Conservation (phyloP, 2,329 filamentous ascomycete species). For the Aspergillus sp. region DNA sequence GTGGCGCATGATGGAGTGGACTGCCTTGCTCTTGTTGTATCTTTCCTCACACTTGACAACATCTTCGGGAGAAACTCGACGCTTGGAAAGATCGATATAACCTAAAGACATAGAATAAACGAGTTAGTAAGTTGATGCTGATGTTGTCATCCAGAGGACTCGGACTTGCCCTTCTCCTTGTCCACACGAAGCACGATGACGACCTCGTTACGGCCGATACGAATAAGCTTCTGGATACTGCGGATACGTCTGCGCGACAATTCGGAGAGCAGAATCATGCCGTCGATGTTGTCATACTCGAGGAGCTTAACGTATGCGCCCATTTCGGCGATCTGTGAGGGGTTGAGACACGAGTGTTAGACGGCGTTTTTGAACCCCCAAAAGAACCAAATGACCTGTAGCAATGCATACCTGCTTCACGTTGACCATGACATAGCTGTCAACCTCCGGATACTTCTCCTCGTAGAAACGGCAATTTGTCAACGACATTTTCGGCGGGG, state of each 20-base stretch:
- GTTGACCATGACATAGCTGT: slow-evolving; percentile 99
- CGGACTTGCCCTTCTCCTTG: slow-evolving; percentile 83
- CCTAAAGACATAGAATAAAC: slow-evolving; percentile 48
- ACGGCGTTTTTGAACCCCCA: background rate
- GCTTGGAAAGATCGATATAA: slow-evolving; percentile 98
- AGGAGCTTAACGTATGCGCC: slow-evolving; percentile 99
- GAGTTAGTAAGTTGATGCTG: slow-evolving; percentile 21
- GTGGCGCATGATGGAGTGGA: slow-evolving; percentile 98
- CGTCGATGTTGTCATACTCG: slow-evolving; percentile 99
- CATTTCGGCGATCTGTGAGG: slow-evolving; percentile 90
- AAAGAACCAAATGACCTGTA: slow-evolving; percentile 1
- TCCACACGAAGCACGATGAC: slow-evolving; percentile 98
- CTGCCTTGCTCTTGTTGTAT: slow-evolving; percentile 99
- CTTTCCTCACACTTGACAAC: slow-evolving; percentile 98
- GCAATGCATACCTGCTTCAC: slow-evolving; percentile 76
- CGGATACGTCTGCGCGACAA: slow-evolving; percentile 96
- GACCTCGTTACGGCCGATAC: slow-evolving; percentile 96
- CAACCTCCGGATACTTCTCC: slow-evolving; percentile 96
- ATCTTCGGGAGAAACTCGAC: slow-evolving; percentile 95
- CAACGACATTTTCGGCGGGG: slow-evolving; percentile 77
- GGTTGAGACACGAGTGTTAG: slow-evolving; percentile 17
- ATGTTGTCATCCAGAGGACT: slow-evolving; percentile 5
- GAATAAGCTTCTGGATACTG: slow-evolving; percentile 98
- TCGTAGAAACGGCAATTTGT: slow-evolving; percentile 97
- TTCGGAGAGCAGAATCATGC: slow-evolving; percentile 99